Evolutionary conservation across 1,139 yeast genomes (phyloP).

Genomic region (Hansenula sp.): DNA sequence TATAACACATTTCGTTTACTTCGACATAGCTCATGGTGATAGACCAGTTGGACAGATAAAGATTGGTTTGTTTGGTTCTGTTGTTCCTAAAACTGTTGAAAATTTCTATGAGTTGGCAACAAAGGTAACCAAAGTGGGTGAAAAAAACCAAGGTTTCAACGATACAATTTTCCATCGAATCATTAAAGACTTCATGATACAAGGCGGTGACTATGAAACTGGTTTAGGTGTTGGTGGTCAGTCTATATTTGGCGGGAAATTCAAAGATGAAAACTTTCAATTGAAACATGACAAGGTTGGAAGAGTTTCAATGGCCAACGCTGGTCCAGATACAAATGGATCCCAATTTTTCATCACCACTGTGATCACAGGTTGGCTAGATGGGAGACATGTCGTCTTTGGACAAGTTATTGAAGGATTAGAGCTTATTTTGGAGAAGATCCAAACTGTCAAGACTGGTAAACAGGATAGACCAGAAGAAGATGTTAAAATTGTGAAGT

Average conservation of each 20-base stretch:
- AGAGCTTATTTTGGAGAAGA: slow-evolving; percentile 49
- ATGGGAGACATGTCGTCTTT: slow-evolving; percentile 75
- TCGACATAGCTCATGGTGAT: slow-evolving; percentile 58
- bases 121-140: slow-evolving; percentile 43
- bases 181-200: slow-evolving; percentile 73
- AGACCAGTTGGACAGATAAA: slow-evolving; percentile 59
- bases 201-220: slow-evolving; percentile 85
- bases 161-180: slow-evolving; percentile 71
- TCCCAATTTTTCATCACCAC: slow-evolving; percentile 78
- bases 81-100: slow-evolving; percentile 71
- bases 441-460: slow-evolving; percentile 48
- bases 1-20: slow-evolving; percentile 57
- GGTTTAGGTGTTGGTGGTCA: slow-evolving; percentile 84
- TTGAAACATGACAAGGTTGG: slow-evolving; percentile 65
- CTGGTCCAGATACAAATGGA: slow-evolving; percentile 77
- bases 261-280: slow-evolving; percentile 67
- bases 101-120: slow-evolving; percentile 67
- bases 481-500: slow-evolving; percentile 43
- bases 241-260: slow-evolving; percentile 67
- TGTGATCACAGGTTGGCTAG: slow-evolving; percentile 57
- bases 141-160: slow-evolving; percentile 52
- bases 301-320: slow-evolving; percentile 76
- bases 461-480: slow-evolving; percentile 49
- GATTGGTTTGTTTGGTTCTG: slow-evolving; percentile 67
- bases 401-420: slow-evolving; percentile 73